Evolutionary conservation across 192 early-diverging fungal species (phyloP), one percentile per base, ranked within the genome.

Genomic region (Backusella liffmaniae): DNA sequence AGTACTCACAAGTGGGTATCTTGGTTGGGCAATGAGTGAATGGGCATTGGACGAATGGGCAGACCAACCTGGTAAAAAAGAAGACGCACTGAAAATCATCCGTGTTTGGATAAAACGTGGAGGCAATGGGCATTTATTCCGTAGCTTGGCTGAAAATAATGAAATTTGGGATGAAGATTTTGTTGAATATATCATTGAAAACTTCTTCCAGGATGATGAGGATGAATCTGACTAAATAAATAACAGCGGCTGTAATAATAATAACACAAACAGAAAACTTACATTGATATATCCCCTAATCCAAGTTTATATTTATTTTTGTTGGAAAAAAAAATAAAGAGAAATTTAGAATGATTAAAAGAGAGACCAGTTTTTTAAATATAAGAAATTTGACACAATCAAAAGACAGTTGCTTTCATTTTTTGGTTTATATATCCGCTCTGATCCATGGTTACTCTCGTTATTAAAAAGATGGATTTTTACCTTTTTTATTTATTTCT

Each of bases 11-110:
- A 70, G 76, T 18, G 86, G 82, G 10, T 83, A 79, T 71, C 77
- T 88, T 30, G 84, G 85, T 23, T 82, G 84, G 78, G 83, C 82
- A 0, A 77, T 79, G 70, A 73, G 78, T 53, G 85, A 86, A 34
- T 90, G 84, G 66, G 69, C 81, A 21, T 85, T 83, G 68, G 84
- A 83, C 72, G 86, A 84, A 75, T 85, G 87, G 78, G 82, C 69
- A 8, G 82, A 76, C 21, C 75, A 76, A 35, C 79, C 85, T 16
- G 89, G 84, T 49, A 87, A 85, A 9, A 84, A 84, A 0, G 83
- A 80, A 26, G 91, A 88, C 67, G 86, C 86, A 76, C 88, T 91
- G 83, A 90, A 94, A 44, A 90, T 91, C 56, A 89, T 87, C 3
- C 90, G 76, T 4, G 87, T 87, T 12, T 91, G 91, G 81, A 90